These are phyloP conservation scores for Rachicladosporium sp. DNA, from an alignment of 2,329 filamentous ascomycete species.

Conservation along the genomic window DNA sequence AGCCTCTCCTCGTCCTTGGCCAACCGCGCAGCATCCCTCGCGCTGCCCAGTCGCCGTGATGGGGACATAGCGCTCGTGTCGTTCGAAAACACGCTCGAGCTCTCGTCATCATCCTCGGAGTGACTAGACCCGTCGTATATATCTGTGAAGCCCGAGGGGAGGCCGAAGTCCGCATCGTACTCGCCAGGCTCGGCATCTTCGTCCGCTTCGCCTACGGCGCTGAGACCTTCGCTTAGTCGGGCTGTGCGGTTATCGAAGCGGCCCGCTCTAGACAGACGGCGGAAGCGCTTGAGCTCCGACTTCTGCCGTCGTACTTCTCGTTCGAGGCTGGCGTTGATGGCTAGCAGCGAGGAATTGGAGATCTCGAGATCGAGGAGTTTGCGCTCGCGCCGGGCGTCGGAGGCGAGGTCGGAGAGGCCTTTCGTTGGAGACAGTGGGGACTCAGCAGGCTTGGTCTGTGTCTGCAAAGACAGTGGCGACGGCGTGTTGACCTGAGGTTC, in stretches of 20 bases:
- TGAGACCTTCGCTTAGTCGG: slow-evolving; percentile 16
- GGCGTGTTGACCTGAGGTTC: slow-evolving; percentile 3
- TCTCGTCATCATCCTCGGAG: slow-evolving; percentile 22
- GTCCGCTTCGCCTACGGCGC: slow-evolving; percentile 23
- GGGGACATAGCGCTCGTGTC: slow-evolving; percentile 1
- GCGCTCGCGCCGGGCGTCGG: slow-evolving; percentile 79
- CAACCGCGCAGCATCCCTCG: slow-evolving; percentile 39
- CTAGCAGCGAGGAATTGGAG: slow-evolving; percentile 84
- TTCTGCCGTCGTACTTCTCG: slow-evolving; percentile 85
- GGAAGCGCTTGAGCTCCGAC: slow-evolving; percentile 71
- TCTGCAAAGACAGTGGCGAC: slow-evolving; percentile 10
- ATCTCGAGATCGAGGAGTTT: slow-evolving; percentile 96
- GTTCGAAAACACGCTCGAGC: slow-evolving; percentile 17
- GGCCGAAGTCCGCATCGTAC: slow-evolving; percentile 13
- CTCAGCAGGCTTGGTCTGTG: slow-evolving; percentile 12
- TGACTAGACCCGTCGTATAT: slow-evolving; percentile 16
- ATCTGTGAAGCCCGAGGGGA: slow-evolving; percentile 11
- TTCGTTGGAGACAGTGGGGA: slow-evolving; percentile 22
- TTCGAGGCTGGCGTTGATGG: slow-evolving; percentile 89
- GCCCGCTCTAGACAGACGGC: slow-evolving; percentile 72
- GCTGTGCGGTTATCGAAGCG: slow-evolving; percentile 44
- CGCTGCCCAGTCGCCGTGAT: slow-evolving; percentile 2
- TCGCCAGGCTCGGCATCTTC: slow-evolving; percentile 20
- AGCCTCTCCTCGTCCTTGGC: slow-evolving; percentile 69
- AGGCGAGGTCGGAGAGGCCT: slow-evolving; percentile 61